phyloP scores from a whole-genome alignment of 2,329 filamentous ascomycete genomes.

The Ophiostoma populinum region DNA sequence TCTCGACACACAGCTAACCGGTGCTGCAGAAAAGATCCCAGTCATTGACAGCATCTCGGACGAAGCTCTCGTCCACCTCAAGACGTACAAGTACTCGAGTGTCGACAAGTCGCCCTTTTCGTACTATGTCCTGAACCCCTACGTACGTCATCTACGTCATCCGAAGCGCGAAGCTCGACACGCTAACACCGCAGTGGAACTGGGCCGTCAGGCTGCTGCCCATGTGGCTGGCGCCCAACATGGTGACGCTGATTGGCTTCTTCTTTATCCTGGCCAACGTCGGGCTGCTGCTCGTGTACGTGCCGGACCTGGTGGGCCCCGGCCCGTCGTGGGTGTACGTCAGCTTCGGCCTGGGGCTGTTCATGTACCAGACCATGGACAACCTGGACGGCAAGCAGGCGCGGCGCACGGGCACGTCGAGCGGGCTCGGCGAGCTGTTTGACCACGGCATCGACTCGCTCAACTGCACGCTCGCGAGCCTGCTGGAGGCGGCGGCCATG shows the following conservation, averaged over 20 bases:
- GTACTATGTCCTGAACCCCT: slow-evolving; percentile 83
- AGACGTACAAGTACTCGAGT: slow-evolving; percentile 91
- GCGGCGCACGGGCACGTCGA: slow-evolving; percentile 83
- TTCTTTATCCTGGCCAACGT: slow-evolving; percentile 85
- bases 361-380: slow-evolving; percentile 99
- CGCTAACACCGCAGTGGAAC: slow-evolving; percentile 62
- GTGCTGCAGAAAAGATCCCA: slow-evolving; percentile 26
- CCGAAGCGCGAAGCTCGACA: no score
- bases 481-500: slow-evolving; percentile 87
- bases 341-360: slow-evolving; percentile 86
- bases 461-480: slow-evolving; percentile 85
- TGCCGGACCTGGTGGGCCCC: slow-evolving; percentile 82
- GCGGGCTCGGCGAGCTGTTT: slow-evolving; percentile 87
- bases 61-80: slow-evolving; percentile 78
- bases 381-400: slow-evolving; percentile 98
- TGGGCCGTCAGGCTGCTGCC: slow-evolving; percentile 81
- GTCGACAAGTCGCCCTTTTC: slow-evolving; percentile 93
- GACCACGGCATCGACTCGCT: slow-evolving; percentile 97
- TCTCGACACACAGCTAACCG: not conserved
- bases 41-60: slow-evolving; percentile 66
- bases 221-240: slow-evolving; percentile 93
- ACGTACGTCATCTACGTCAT: slow-evolving; percentile 60
- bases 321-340: slow-evolving; percentile 86
- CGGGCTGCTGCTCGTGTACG: slow-evolving; percentile 51
- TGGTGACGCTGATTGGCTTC: slow-evolving; percentile 92